Base-by-base conservation (phyloP, 768 basidiomycete species). In the Auricularia auricula-judae region DNA sequence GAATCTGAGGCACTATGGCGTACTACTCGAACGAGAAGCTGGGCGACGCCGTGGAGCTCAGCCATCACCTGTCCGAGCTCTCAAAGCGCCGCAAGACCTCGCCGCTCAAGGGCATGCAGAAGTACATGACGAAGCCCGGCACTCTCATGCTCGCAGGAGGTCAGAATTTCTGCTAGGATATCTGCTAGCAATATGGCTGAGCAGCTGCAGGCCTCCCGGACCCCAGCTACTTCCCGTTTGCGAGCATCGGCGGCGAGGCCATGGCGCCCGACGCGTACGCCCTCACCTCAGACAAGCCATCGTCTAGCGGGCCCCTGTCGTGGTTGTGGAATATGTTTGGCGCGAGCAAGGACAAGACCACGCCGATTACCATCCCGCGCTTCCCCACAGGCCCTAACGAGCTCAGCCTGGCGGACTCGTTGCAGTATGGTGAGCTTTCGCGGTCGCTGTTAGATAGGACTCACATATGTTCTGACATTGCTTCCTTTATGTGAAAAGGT, bases 181-280 rank as follows among this genome's bases (percentile, higher is more conserved):
- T 70, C 53, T 11, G 8, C 54, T 23, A 36, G 62, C 36, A 67
- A 11, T 59, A n/a, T 35, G 34, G 62, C 61, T 5, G 63, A 34
- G 33, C 8, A 42, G 23, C 43, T 62, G 16, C 47, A 86, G 88
- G 88, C 11, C 70, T 88, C 33, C 89, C 91, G 0, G 79, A 77
- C 66, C 84, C 88, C 7, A 80, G 79, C 0, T 86, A 85, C 71
- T 92, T 89, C 72, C 88, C 88, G 0, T 88, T 88, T 71, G 79
- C 85, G 23, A 76, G 79, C 36, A 67, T 93, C 54, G 81, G 82
- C 2, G 85, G 82, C 14, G 78, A 84, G 39, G 77, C 80, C 7
- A 78, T 86, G 36, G 71, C 78, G 2, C 71, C 76, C 1, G 82
- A 86, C 67, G 77, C 80, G 3, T 83, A 83, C 66, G 76, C 84